Base-by-base conservation (phyloP, 2,329 filamentous ascomycete species). In the Ilyonectria destructans region DNA sequence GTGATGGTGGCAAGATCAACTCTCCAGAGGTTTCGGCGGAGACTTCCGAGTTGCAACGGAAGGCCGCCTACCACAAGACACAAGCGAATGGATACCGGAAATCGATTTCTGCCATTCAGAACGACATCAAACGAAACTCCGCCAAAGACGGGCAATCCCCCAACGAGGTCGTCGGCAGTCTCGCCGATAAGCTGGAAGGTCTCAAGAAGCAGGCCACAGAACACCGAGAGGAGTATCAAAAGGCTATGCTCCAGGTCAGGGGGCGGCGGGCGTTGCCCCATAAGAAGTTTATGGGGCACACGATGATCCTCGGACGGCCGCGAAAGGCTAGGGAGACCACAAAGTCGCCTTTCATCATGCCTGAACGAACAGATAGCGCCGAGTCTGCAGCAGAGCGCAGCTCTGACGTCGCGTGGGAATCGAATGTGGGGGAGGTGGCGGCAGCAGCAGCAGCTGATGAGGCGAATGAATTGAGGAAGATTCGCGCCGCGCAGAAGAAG, bases 1-100 rank as follows among this genome's bases (percentile, higher is more conserved):
- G 52, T 46, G 43, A 72, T 31, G 73, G 71, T 17, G 74, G 65
- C 29, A 55, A 51, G 31, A 69, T 72, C 49, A 59, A 61, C 54
- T 57, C 72, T 4, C 69, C 66, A 4, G 12, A 61, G 12, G 74
- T 78, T 29, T 69, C 78, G 6, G 68, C 63, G 13, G 66, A 70
- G 56, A 70, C 71, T 12, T 69, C 72, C n/a, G 54, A 69, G 49
- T 57, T 76, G 31, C 80, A 81, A 60, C 73, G 69, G 13, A 66
- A 70, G 29, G 77, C 76, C 13, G 73, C 76, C 1, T 75, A 77
- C 57, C 80, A 81, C 60, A 75, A 72, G 45, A 76, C 71, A 12
- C 78, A 81, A 65, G 75, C 72, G 17, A 73, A 77, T 6, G 70
- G 71, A 9, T 81, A 80, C 65, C 74, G 40, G 67, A 75, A 63